These are phyloP conservation scores for Lasiosphaeria miniovina DNA, from an alignment of 495 filamentous ascomycete species.

Conservation along the genomic window DNA sequence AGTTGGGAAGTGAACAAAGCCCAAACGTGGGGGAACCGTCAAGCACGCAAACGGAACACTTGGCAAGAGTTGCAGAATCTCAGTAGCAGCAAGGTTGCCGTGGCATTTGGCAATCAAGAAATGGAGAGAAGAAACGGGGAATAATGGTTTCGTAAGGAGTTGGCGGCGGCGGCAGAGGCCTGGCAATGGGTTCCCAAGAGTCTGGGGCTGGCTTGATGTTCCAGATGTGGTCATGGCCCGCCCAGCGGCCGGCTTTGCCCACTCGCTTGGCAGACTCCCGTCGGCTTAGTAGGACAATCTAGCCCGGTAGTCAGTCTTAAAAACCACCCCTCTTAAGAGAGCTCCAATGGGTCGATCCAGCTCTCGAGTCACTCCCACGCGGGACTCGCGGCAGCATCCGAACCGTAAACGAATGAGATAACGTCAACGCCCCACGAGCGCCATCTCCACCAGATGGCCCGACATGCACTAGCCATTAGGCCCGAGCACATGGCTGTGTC, in stretches of 20 bases:
- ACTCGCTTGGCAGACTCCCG: no score
- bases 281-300: no score
- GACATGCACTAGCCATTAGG: constrained; percentile 10
- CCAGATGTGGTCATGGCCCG: no score
- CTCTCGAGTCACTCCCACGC: no score
- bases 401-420: constrained; percentile 41
- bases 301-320: no score
- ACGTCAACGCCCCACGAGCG: constrained; percentile 40
- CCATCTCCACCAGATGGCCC: constrained; percentile 14
- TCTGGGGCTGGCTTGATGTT: no score
- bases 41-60: constrained; percentile 17
- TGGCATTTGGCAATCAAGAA: no score
- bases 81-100: no score
- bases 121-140: not conserved
- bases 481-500: constrained; percentile 10
- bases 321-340: no score
- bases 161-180: not conserved
- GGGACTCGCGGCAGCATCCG: not conserved
- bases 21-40: constrained; percentile 18
- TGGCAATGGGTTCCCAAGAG: no score
- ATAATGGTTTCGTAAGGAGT: not conserved
- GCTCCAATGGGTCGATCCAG: no score
- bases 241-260: no score
- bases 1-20: constrained; percentile 13
- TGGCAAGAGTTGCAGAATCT: not conserved